These are phyloP conservation scores for Dactylellina leptospora DNA, from an alignment of 2,329 filamentous ascomycete species.

Conservation along the genomic window DNA sequence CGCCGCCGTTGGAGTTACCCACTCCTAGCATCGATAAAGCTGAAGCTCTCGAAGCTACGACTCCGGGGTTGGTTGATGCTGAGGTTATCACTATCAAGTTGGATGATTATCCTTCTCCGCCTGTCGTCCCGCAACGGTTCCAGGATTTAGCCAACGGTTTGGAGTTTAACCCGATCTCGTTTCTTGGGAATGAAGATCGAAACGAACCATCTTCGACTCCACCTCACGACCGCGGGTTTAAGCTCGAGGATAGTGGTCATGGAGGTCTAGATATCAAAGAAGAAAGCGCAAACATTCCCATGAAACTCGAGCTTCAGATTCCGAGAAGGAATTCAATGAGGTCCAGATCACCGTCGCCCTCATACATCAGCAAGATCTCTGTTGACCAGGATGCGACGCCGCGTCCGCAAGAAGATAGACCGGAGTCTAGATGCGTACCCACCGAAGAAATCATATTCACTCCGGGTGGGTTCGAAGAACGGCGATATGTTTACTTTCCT, in stretches of 20 bases:
- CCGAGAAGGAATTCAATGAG: neutral
- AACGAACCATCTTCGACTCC: neutral
- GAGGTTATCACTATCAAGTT: constrained; percentile 40
- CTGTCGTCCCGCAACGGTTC: neutral
- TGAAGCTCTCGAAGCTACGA: constrained; percentile 17
- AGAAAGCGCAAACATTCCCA: constrained; percentile 12
- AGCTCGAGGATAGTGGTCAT: constrained; percentile 11
- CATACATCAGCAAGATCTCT: constrained; percentile 2
- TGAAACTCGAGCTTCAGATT: constrained; percentile 33
- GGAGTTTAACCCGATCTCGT: neutral
- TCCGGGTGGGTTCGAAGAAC: constrained; percentile 28
- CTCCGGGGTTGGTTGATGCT: constrained; percentile 33
- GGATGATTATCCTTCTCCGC: constrained; percentile 18
- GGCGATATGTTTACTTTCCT: constrained; percentile 31
- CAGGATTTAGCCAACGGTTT: neutral
- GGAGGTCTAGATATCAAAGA: constrained; percentile 11
- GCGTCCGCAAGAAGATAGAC: neutral
- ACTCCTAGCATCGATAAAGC: neutral
- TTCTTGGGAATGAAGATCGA: neutral
- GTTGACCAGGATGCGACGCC: neutral
- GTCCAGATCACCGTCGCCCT: neutral
- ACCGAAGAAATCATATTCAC: constrained; percentile 31
- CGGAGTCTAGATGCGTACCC: constrained; percentile 16
- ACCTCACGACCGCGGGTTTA: neutral
- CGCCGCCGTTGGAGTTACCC: constrained; percentile 5